Base-by-base conservation (phyloP, 257 asterid genomes). In the Handroanthus guayacan region DNA sequence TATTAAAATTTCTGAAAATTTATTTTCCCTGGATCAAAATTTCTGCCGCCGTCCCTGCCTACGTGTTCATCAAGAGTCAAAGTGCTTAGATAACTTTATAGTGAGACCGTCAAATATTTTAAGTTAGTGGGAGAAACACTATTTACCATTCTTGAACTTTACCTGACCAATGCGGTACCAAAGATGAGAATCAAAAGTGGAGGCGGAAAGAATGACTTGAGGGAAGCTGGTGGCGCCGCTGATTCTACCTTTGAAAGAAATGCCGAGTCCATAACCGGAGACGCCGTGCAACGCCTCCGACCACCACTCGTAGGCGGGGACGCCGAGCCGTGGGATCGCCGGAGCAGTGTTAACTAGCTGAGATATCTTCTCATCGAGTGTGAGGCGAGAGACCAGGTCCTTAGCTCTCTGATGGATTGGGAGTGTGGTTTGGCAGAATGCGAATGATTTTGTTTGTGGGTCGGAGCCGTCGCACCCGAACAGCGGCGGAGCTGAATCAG, bases 231-330 rank as follows among this genome's bases (percentile, higher is more conserved):
- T 91, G 76, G 96, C 95, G 66, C 85, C 78, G n/a, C 11, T 2
- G 52, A 91, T 85, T 5, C 16, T 67, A 1, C 98, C 98, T 10
- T 45, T 55, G 41, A 90, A 92, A 1, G 80, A 25, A 39, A 93
- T 72, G 50, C 98, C 97, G n/a, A 3, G 43, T 2, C 98, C 97
- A 43, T 80, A 89, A 20, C 84, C 80, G 58, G 97, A 86, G 45
- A 93, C 95, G n/a, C 98, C 98, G 92, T 93, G 98, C 67, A 93
- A 43, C 0, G 96, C 97, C 75, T 93, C 98, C 38, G 97, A 91
- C 98, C 98, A 93, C 98, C 98, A 93, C 82, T 91, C 86, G 75
- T 91, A 93, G 6, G 91, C 84, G 55, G 98, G 97, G 16, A 93
- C 60, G 2, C 97, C 97, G 68, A 93, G 96, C 1, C 98, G 80